Percentiles rank a stretch among this genome's conserved stretches.
These are phyloP conservation scores for Amauroascus verrucosus DNA, from an alignment of 2,329 filamentous ascomycete species.

Conservation along the genomic window DNA sequence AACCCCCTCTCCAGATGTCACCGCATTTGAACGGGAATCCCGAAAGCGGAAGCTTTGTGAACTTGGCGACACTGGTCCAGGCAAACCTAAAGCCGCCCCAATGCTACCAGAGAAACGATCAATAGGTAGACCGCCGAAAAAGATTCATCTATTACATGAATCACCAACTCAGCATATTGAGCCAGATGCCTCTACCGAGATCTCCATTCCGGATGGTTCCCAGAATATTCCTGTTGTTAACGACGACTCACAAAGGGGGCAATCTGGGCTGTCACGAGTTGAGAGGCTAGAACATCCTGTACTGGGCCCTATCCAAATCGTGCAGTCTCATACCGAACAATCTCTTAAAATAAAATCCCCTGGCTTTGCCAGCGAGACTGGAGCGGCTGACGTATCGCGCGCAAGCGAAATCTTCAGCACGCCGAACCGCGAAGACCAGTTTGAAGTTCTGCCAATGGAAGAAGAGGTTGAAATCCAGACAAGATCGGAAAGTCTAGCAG, in stretches of 20 bases:
- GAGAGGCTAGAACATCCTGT: neutral
- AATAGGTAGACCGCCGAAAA: constrained; percentile 19
- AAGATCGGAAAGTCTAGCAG: neutral
- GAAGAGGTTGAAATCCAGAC: neutral
- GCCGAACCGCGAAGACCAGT: neutral
- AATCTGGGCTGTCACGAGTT: neutral
- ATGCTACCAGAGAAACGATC: neutral
- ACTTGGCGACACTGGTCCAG: neutral
- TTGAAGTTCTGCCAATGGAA: neutral
- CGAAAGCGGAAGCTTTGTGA: constrained; percentile 5
- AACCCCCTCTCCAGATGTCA: neutral
- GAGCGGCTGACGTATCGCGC: neutral
- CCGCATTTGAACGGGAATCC: neutral
- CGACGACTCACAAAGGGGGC: neutral
- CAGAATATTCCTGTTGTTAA: neutral
- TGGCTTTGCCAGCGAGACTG: no score
- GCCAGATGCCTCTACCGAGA: neutral
- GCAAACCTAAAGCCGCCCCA: neutral
- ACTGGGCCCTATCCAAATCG: neutral
- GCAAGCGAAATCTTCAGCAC: neutral
- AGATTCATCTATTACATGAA: neutral
- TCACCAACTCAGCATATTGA: neutral
- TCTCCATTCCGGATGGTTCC: neutral
- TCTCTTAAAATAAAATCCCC: neutral
- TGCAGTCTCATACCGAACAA: neutral